Conservation (phyloP, 2,329 filamentous ascomycete genomes). For the Zasmidium citrigriseum region DNA sequence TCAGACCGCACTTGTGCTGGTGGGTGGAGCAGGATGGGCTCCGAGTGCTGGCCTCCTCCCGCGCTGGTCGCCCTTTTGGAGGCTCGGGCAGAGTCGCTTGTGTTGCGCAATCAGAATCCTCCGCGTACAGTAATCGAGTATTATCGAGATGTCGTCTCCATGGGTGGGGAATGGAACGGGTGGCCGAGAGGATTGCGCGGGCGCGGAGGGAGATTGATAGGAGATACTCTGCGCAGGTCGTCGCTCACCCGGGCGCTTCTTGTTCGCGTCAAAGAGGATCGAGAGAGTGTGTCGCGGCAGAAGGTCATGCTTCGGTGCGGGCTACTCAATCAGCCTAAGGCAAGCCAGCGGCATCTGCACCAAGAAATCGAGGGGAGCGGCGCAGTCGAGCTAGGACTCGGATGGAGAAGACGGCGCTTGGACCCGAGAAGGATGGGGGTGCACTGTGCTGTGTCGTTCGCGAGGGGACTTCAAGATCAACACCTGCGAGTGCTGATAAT, state of each 20-base stretch:
- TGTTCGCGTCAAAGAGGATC: too few species aligned
- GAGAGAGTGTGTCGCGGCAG: neutral
- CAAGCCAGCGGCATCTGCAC: neutral
- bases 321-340: neutral
- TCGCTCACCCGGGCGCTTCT: neutral
- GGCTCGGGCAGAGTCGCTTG: neutral
- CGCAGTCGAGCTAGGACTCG: neutral
- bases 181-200: neutral
- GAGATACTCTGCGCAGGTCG: neutral
- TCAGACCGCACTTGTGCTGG: neutral
- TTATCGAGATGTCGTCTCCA: slow-evolving; percentile 6
- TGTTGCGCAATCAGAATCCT: neutral
- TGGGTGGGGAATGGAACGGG: neutral
- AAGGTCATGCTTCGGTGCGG: neutral
- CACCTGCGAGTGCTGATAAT: too few species aligned
- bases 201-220: neutral
- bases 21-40: neutral
- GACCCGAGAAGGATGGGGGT: too few species aligned
- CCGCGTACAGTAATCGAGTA: neutral
- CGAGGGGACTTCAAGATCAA: too few species aligned
- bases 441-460: too few species aligned
- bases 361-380: neutral
- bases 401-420: too few species aligned
- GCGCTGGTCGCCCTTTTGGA: neutral
- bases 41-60: neutral